phyloP scores from a whole-genome alignment of 1,139 yeast genomes.

The Scheffersomyces parashehatae region DNA sequence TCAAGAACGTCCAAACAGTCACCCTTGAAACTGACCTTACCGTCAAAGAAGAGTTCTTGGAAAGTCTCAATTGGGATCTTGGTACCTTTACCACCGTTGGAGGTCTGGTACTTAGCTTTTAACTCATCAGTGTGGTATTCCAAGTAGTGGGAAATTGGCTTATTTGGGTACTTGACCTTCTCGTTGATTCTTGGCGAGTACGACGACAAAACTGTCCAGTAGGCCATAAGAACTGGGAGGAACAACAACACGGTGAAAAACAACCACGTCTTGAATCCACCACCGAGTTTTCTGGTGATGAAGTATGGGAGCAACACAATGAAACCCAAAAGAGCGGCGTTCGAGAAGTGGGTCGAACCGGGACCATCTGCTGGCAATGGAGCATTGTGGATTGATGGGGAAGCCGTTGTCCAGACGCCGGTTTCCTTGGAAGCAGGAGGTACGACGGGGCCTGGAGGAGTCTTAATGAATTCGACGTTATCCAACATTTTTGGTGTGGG shows the following conservation, averaged over 20 bases:
- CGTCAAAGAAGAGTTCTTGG: constrained; percentile 83
- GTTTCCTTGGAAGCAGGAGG: constrained; percentile 48
- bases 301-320: constrained; percentile 65
- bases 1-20: constrained; percentile 84
- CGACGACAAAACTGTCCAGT: constrained; percentile 78
- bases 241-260: constrained; percentile 53
- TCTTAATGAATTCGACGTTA: constrained; percentile 54
- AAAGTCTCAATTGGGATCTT: constrained; percentile 93
- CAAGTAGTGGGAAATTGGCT: constrained; percentile 76
- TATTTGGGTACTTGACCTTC: constrained; percentile 73
- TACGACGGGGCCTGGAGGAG: constrained; percentile 54
- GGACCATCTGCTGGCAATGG: constrained; percentile 94
- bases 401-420: constrained; percentile 64
- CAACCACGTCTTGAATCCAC: constrained; percentile 71
- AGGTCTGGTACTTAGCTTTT: constrained; percentile 61
- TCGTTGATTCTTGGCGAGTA: constrained; percentile 82
- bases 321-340: constrained; percentile 52
- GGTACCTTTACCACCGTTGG: constrained; percentile 56
- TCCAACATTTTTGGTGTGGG: constrained; percentile 28
- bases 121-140: constrained; percentile 79
- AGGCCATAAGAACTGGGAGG: constrained; percentile 74
- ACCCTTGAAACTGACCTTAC: constrained; percentile 85
- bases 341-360: constrained; percentile 75
- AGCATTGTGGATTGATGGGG: constrained; percentile 81
- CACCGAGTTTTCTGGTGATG: constrained; percentile 65